A percentile compares a stretch with the other conserved stretches of the same genome.
Conservation (phyloP, 2,329 filamentous ascomycete genomes). For the Plenodomus tracheiphilus region DNA sequence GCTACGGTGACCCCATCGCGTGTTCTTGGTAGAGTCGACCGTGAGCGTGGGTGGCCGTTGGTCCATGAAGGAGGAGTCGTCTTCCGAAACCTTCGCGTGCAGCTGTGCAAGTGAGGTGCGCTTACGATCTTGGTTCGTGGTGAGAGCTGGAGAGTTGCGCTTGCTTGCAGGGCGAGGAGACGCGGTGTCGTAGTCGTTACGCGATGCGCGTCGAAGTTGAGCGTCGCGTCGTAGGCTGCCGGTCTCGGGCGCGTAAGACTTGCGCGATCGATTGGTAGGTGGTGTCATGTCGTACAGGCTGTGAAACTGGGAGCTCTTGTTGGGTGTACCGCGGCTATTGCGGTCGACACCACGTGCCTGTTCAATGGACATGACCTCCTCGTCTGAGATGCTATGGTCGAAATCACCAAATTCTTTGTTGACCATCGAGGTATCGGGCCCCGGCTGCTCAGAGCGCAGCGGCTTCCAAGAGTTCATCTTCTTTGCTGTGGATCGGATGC, state of each 20-base stretch:
- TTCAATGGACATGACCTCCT: slow-evolving; percentile 60
- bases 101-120: slow-evolving; percentile 59
- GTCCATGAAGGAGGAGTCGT: slow-evolving; percentile 57
- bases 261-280: slow-evolving; percentile 43
- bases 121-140: slow-evolving; percentile 38
- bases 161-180: slow-evolving; percentile 45
- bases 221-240: slow-evolving; percentile 50
- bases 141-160: slow-evolving; percentile 40
- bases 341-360: slow-evolving; percentile 56
- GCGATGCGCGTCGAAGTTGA: slow-evolving; percentile 50
- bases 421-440: slow-evolving; percentile 44
- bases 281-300: slow-evolving; percentile 54
- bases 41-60: slow-evolving; percentile 53
- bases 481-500: slow-evolving; percentile 45
- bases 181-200: slow-evolving; percentile 45
- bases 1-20: slow-evolving; percentile 56
- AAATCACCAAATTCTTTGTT: slow-evolving; percentile 47
- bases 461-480: slow-evolving; percentile 44
- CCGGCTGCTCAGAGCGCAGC: slow-evolving; percentile 37
- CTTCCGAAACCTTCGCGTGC: slow-evolving; percentile 58
- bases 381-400: slow-evolving; percentile 46
- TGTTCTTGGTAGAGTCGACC: slow-evolving; percentile 50
- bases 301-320: slow-evolving; percentile 56
- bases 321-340: slow-evolving; percentile 42
- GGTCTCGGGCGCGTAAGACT: slow-evolving; percentile 36